Percentiles rank a stretch among this genome's conserved stretches.
These are phyloP conservation scores for Mycena kentingensis DNA, from an alignment of 768 basidiomycete genomes.

Conservation along the genomic window DNA sequence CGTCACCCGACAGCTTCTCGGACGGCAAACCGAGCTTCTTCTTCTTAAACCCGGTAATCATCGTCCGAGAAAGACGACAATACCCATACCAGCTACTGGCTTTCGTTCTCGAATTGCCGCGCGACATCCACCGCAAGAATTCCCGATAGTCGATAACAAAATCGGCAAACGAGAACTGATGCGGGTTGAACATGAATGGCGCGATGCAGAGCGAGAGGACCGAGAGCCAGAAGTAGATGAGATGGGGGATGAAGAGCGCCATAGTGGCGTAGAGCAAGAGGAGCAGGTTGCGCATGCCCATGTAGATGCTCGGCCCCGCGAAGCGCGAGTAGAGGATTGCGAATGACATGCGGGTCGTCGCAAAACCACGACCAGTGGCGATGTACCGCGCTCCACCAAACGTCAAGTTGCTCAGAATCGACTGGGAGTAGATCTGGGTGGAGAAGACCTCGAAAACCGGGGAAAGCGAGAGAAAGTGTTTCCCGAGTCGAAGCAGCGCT, in stretches of 20 bases:
- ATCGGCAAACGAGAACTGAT: conserved; percentile 96
- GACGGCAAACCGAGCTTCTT: conserved; percentile 98
- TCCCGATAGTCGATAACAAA: conserved; percentile 99
- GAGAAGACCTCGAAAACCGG: conserved; percentile 99
- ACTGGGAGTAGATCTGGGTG: conserved; percentile 96
- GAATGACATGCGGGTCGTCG: conserved; percentile 94
- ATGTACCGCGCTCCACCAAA: conserved; percentile 99
- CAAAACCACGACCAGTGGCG: conserved; percentile 98
- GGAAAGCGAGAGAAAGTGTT: conserved; percentile 96
- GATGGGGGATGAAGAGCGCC: conserved; percentile 89
- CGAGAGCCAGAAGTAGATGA: conserved; percentile 99
- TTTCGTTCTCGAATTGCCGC: conserved; percentile 95
- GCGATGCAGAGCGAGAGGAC: conserved; percentile 93
- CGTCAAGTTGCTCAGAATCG: conserved; percentile 93
- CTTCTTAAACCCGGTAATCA: conserved; percentile 99
- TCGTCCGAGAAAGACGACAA: conserved; percentile 93
- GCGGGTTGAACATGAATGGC: conserved; percentile 99
- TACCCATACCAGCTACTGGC: conserved; percentile 99
- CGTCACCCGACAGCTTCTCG: conserved; percentile 93
- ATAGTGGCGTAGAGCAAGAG: conserved; percentile 89
- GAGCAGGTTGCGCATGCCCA: conserved; percentile 93
- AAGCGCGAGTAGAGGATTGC: conserved; percentile 97
- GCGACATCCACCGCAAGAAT: conserved; percentile 98
- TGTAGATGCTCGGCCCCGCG: conserved; percentile 98
- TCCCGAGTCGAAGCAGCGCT: conserved; percentile 89